Evolutionary conservation across 139 green algal genomes (phyloP), one percentile per base, ranked within the genome.

Genomic region (Haematococcus lacustris): DNA sequence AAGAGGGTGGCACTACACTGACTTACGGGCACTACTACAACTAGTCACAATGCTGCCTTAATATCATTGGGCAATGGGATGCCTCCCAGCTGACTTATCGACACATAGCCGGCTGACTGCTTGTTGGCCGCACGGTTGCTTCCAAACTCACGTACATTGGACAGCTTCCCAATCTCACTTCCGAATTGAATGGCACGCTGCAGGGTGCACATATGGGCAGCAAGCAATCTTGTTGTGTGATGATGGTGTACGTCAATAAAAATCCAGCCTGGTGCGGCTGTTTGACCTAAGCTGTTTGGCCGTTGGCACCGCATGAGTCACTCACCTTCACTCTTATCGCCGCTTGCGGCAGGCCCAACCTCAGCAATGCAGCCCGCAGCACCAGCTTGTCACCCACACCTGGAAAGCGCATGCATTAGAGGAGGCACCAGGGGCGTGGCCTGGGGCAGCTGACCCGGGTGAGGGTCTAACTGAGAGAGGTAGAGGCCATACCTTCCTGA

Each of bases 171-270:
- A 26, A 98, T 88, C n/a, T 90, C 78, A 25, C 41, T 93, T 28
- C 93, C 93, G 76, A 98, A 97, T 79, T 98, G 93, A 51, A 97
- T 97, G 25, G 93, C 93, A 0, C 93, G 83, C 82, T n/a, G n/a
- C n/a, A n/a, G n/a, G n/a, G n/a, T n/a, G n/a, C n/a, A n/a, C n/a
- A n/a, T n/a, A n/a, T n/a, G n/a, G n/a, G n/a, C n/a, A n/a, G n/a
- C n/a, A n/a, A n/a, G n/a, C n/a, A n/a, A n/a, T n/a, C n/a, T n/a
- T n/a, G n/a, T n/a, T n/a, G n/a, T n/a, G n/a, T n/a, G n/a, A n/a
- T n/a, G n/a, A n/a, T n/a, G n/a, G n/a, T n/a, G n/a, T n/a, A n/a
- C n/a, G n/a, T n/a, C n/a, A n/a, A n/a, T n/a, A n/a, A n/a, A n/a
- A n/a, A n/a, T n/a, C n/a, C n/a, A n/a, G n/a, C n/a, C n/a, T n/a